These are phyloP conservation scores for Murraya paniculata DNA, from an alignment of 345 rosid species.

Conservation along the genomic window DNA sequence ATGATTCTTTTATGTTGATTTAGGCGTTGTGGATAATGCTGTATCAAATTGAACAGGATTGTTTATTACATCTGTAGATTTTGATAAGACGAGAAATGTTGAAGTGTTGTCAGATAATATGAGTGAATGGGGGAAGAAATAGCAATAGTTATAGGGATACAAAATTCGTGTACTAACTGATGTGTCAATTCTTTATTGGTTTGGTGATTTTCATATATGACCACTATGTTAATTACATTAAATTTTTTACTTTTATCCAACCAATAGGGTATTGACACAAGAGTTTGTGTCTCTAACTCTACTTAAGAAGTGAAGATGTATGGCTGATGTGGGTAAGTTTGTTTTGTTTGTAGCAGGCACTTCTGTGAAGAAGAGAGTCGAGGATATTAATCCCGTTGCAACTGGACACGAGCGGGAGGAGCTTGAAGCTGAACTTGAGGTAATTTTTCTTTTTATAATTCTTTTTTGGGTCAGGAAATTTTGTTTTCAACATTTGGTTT, in stretches of 20 bases:
- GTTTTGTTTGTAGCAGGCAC: constrained; percentile 32
- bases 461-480: not conserved
- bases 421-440: constrained; percentile 74
- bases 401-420: constrained; percentile 96
- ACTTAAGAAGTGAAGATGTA: not conserved
- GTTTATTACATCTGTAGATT: not conserved
- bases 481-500: not conserved
- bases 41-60: not conserved
- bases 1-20: not conserved
- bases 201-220: no score
- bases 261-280: no score
- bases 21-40: constrained; percentile 4
- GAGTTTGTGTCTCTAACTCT: no score
- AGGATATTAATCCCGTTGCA: constrained; percentile 79
- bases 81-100: not conserved
- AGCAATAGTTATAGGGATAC: no score
- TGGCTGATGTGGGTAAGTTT: constrained; percentile 7
- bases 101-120: not conserved
- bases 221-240: no score
- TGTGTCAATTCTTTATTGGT: no score
- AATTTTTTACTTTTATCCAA: no score
- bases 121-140: not conserved
- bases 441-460: constrained; percentile 16
- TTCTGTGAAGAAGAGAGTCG: constrained; percentile 58
- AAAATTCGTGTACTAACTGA: no score